These are phyloP conservation scores for Malassezia sympodialis DNA, from an alignment of 1,284 basidiomycete genomes.

Conservation along the genomic window DNA sequence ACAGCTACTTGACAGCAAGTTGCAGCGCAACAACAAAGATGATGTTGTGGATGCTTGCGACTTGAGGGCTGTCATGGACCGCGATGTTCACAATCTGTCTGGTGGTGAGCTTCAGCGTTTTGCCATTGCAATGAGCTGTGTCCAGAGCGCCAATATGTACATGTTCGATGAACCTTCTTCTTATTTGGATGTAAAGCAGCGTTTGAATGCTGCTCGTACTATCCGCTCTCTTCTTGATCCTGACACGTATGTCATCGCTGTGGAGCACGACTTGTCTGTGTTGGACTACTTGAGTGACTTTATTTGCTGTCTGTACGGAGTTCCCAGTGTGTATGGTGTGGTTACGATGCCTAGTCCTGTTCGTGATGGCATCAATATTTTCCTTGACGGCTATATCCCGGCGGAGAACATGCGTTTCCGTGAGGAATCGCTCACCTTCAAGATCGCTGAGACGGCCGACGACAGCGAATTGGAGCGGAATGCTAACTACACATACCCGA, in stretches of 20 bases:
- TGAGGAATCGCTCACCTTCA: conserved; percentile 45
- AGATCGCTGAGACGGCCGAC: conserved; percentile 47
- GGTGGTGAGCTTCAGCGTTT: conserved; percentile 48
- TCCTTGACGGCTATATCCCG: conserved; percentile 47
- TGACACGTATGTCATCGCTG: conserved; percentile 46
- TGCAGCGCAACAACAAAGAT: conserved; percentile 43
- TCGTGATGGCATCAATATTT: conserved; percentile 48
- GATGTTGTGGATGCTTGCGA: conserved; percentile 38
- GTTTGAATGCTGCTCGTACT: conserved; percentile 45
- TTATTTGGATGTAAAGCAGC: conserved; percentile 48
- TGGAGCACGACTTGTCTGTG: conserved; percentile 47
- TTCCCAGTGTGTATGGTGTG: conserved; percentile 47
- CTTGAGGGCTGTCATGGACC: conserved; percentile 38
- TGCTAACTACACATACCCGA: conserved; percentile 36
- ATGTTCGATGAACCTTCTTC: conserved; percentile 49
- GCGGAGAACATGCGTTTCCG: conserved; percentile 49
- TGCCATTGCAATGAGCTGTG: conserved; percentile 47
- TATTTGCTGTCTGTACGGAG: conserved; percentile 48
- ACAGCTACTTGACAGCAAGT: conserved; percentile 43
- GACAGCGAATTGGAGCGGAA: conserved; percentile 37
- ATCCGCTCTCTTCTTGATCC: conserved; percentile 44
- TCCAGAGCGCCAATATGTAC: conserved; percentile 48
- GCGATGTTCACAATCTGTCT: conserved; percentile 43
- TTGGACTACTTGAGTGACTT: conserved; percentile 48
- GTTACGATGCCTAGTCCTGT: conserved; percentile 45